Conservation (phyloP, 2,329 filamentous ascomycete species). For the Fusarium tupiense region DNA sequence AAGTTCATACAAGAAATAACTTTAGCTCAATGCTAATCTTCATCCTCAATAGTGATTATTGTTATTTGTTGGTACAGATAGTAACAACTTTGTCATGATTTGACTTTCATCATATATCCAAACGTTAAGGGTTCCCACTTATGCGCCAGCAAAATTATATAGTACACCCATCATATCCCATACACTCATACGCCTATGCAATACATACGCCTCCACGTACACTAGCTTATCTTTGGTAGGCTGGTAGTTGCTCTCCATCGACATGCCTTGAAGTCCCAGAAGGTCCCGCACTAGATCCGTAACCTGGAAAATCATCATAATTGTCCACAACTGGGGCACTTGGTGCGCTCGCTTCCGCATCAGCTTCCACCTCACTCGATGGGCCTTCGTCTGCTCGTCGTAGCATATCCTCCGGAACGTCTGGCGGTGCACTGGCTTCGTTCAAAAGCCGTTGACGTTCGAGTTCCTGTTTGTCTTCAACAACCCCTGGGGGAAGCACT, state of each 20-base stretch:
- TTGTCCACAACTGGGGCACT: constrained; percentile 68
- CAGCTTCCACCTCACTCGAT: constrained; percentile 38
- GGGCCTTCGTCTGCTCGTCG: constrained; percentile 45
- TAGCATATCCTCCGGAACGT: constrained; percentile 64
- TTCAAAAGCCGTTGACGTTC: constrained; percentile 72
- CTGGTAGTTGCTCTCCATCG: constrained; percentile 51
- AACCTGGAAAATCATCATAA: constrained; percentile 59
- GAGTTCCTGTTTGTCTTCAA: constrained; percentile 83
- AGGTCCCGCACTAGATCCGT: constrained; percentile 42
- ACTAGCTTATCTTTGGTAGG: constrained; percentile 50
- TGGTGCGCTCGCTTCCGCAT: constrained; percentile 64
- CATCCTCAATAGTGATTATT: neutral
- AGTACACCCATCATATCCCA: constrained; percentile 18
- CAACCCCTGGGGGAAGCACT: constrained; percentile 44
- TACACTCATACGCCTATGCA: constrained; percentile 17
- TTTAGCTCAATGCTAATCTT: neutral
- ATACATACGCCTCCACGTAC: constrained; percentile 3
- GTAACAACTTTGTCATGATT: constrained; percentile 25
- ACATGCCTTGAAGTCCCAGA: constrained; percentile 26
- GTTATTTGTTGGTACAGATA: constrained; percentile 9
- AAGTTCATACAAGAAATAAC: neutral
- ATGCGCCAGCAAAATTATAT: constrained; percentile 21
- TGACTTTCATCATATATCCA: constrained; percentile 22
- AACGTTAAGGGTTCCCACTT: constrained; percentile 24
- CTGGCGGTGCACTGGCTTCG: constrained; percentile 71